These are phyloP conservation scores for Yamadazyma dushanensis DNA, from an alignment of 1,139 yeast species.

Conservation along the genomic window DNA sequence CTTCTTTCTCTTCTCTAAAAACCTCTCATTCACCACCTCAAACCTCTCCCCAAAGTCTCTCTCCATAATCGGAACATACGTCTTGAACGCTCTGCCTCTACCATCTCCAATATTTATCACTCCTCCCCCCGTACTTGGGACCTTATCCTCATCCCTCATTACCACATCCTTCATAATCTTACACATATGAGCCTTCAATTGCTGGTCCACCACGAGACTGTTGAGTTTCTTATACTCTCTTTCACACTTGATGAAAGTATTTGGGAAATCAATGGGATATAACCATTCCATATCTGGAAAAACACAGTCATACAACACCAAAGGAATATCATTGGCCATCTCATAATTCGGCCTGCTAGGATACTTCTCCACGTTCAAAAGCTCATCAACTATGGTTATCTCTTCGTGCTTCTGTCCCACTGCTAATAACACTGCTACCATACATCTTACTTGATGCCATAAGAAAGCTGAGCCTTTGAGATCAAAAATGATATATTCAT, in stretches of 20 bases:
- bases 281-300: constrained; percentile 73
- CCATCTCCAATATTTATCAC: constrained; percentile 72
- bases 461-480: constrained; percentile 86
- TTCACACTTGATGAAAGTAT: constrained; percentile 24
- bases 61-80: constrained; percentile 57
- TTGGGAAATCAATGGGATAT: constrained; percentile 23
- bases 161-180: constrained; percentile 27
- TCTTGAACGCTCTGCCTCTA: constrained; percentile 53
- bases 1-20: constrained; percentile 44
- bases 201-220: constrained; percentile 34
- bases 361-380: constrained; percentile 57
- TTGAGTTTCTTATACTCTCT: constrained; percentile 25
- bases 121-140: constrained; percentile 21
- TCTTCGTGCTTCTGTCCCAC: constrained; percentile 79
- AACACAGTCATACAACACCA: constrained; percentile 85
- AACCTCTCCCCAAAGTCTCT: constrained; percentile 64
- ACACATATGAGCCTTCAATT: constrained; percentile 35
- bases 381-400: constrained; percentile 53
- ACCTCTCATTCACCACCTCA: constrained; percentile 67
- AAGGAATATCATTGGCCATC: constrained; percentile 91
- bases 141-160: constrained; percentile 20
- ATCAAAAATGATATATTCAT: constrained; percentile 66
- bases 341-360: constrained; percentile 81
- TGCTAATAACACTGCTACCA: constrained; percentile 79
- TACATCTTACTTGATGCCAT: constrained; percentile 98